Evolutionary conservation across 768 basidiomycete species (phyloP).

Genomic region (Thelephora ganbajun): DNA sequence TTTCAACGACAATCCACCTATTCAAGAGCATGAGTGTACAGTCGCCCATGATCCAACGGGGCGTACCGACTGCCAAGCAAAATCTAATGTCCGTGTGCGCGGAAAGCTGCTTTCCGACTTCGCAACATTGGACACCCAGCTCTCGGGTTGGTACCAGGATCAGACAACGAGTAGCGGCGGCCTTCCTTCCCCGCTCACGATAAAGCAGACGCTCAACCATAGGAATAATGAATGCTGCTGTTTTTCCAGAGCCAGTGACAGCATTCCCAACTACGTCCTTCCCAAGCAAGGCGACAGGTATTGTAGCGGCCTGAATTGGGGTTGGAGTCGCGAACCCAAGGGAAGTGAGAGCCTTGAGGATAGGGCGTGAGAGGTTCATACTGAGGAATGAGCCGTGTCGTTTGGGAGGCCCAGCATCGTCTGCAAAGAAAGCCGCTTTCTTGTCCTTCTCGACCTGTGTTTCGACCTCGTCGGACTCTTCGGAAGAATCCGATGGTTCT

Average conservation of each 20-base stretch:
- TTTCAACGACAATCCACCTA: conserved; percentile 88
- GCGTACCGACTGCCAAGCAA: conserved; percentile 78
- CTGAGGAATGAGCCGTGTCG: conserved; percentile 71
- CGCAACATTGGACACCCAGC: conserved; percentile 89
- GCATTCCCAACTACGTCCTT: conserved; percentile 95
- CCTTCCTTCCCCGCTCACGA: conserved; percentile 77
- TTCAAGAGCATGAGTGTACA: conserved; percentile 1
- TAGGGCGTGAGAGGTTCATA: conserved; percentile 92
- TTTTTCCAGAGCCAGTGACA: conserved; percentile 96
- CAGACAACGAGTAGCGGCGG: conserved; percentile 79
- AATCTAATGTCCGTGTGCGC: conserved; percentile 82
- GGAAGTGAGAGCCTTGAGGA: conserved; percentile 79
- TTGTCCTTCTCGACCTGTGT: conserved; percentile 47
- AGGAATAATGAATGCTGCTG: conserved; percentile 92
- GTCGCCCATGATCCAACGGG: neutral
- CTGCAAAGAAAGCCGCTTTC: conserved; percentile 83
- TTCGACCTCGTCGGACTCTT: conserved; percentile 46
- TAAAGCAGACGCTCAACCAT: conserved; percentile 88
- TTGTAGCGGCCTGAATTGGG: conserved; percentile 88
- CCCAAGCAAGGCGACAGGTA: conserved; percentile 86
- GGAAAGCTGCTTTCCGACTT: conserved; percentile 77
- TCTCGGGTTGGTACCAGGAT: conserved; percentile 92
- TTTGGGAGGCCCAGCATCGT: conserved; percentile 28
- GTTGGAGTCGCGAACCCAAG: conserved; percentile 78
- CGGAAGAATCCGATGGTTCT: conserved; percentile 26